Conservation (phyloP, 176 grass and related monocot genomes). For the Saccharum officinarum region DNA sequence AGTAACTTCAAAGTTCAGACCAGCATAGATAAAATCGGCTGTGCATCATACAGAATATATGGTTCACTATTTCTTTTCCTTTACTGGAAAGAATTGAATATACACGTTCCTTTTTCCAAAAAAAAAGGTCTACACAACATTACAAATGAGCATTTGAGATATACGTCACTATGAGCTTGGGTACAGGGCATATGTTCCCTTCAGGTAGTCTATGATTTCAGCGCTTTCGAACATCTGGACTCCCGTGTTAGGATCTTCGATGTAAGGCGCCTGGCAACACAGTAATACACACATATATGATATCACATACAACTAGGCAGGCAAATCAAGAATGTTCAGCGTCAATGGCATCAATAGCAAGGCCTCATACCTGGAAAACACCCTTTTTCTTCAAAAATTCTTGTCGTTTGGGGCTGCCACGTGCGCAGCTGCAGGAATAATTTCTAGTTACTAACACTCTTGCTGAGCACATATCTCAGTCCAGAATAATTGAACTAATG, state of each 20-base stretch:
- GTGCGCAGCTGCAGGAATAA: slow-evolving; percentile 54
- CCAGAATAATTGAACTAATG: not conserved
- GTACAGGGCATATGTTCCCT: slow-evolving; percentile 43
- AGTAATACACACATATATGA: not conserved
- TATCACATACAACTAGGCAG: not conserved
- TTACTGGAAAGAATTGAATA: not conserved
- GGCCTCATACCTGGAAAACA: slow-evolving; percentile 62
- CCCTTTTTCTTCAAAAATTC: slow-evolving; percentile 75
- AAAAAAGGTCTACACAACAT: not conserved
- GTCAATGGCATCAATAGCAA: not conserved
- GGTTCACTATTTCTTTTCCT: not conserved
- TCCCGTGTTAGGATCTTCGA: slow-evolving; percentile 93
- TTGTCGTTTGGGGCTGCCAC: slow-evolving; percentile 75
- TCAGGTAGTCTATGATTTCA: slow-evolving; percentile 76
- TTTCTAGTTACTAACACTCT: slow-evolving; percentile 12
- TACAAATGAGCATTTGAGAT: not conserved
- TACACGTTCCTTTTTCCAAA: not conserved
- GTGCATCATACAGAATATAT: not conserved
- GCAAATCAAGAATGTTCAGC: not conserved
- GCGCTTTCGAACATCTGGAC: slow-evolving; percentile 95
- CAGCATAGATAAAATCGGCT: not conserved
- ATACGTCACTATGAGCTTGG: not conserved
- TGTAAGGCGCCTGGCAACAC: slow-evolving; percentile 63
- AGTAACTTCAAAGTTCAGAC: not conserved
- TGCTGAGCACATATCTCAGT: not conserved